Base-by-base conservation (phyloP, 352 stramenopile genomes). In the Pythium myriotylum region DNA sequence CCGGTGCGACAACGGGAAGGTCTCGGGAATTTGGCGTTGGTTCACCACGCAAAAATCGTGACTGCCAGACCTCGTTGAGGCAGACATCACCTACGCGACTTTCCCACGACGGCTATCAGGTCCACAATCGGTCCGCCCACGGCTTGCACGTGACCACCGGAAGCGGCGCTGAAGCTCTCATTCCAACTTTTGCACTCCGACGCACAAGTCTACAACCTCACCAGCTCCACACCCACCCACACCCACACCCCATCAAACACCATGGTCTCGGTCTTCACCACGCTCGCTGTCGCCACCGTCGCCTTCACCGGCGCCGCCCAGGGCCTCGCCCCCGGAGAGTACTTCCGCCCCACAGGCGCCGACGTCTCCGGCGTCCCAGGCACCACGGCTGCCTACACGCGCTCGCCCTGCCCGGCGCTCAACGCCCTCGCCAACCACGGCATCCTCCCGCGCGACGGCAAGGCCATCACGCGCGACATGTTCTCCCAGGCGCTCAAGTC, bases 371-470 rank as follows among this genome's bases (percentile, higher is more conserved):
- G 74, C 19, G 50, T 67, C 10, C 54, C 69, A 20, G 47, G 35
- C 33, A 50, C 41, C 16, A 41, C 54, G 46, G 41, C 57, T 61
- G 27, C 63, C 40, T 2, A 58, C 61, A 63, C 57, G 19, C 72
- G 74, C 22, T 73, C 63, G 20, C 78, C 78, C 17, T 88, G 78
- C 48, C 78, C 78, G 2, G 68, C 50, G 23, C 62, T 88, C 54
- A 88, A 88, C 54, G 63, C 75, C 19, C 59, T 88, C 13, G 73
- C 75, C 35, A 88, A 88, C 68, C 76, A 88, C 65, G 76, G 72
- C 24, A 72, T 80, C 59, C 39, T 88, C 3, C 73, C 75, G 7
- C 76, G 76, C 20, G 72, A 75, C 39, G 74, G 76, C 52, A 76
- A 78, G 53, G 73, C 77, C 57, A 61, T 85, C 49, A 74, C 63